Base-by-base conservation (phyloP, 2,329 filamentous ascomycete species). In the Sporothrix humicola region DNA sequence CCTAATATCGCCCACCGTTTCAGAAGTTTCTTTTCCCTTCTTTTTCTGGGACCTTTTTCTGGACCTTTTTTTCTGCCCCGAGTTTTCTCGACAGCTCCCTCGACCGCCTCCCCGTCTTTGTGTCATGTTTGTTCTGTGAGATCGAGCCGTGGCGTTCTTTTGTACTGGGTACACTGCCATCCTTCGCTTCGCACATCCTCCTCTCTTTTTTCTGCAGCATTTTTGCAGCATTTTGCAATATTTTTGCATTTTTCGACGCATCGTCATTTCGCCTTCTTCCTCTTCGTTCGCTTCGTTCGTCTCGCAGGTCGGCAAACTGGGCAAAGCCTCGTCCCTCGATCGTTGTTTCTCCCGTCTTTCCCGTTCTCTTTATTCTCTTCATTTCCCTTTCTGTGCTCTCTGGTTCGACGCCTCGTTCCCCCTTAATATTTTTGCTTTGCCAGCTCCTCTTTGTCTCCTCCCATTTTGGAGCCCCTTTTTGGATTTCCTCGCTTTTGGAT, bases 1-100 rank as follows among this genome's bases (percentile, higher is more conserved):
- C 69, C n/a, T 71, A 71, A 44, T 63, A 26, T 42, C 56, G 48
- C 48, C 71, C 59, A 66, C 48, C 31, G 71, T 72, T 66, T 72
- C 71, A 66, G 59, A 72, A 72, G 58, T 52, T 63, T 71, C 69
- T 71, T 72, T 46, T 20, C 52, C 58, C 20, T 9, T 65, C 37
- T 56, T 72, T 72, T 56, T 52, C 31, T 63, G 59, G 58, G 15
- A 44, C 42, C 56, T 42, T 71, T 52, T 50, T 37, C 17, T 20
- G 46, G 15, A 37, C 44, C 23, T 54, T 26, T 61, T 44, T 52
- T 23, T 31, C 8, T n/a, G 1, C 20, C 50, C 52, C 44, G 56
- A 59, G 23, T 72, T 52, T 65, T 66, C 44, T 61, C 56, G 52
- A 50, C 54, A 8, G n/a, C 48, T 52, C 15, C 52, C 52, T 56